phyloP scores from a whole-genome alignment of 1,284 basidiomycete genomes.

The Trichosporon ovoides region DNA sequence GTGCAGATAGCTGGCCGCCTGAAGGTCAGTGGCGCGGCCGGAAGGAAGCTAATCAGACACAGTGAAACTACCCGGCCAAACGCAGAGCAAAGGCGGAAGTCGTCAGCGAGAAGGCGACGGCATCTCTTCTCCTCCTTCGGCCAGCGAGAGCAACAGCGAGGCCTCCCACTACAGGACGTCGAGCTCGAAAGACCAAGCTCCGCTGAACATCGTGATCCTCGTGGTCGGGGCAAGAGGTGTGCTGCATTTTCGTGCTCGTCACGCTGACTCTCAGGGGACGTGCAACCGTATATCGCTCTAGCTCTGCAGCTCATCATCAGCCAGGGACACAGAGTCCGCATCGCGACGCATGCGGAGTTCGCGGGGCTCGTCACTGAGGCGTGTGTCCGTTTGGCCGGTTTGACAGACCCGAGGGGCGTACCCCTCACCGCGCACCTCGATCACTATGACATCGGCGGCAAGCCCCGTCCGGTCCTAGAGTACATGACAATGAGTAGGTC shows the following conservation, averaged over 20 bases:
- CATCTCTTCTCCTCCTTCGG: not conserved
- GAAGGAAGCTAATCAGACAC: not conserved
- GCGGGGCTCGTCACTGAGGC: constrained; percentile 54
- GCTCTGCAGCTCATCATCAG: constrained; percentile 55
- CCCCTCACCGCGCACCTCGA: constrained; percentile 35
- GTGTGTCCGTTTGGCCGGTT: constrained; percentile 54
- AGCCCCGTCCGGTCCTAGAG: constrained; percentile 45
- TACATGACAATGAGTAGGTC: constrained; percentile 49
- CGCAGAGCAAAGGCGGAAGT: not conserved
- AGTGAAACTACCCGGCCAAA: not conserved
- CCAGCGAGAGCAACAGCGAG: not conserved
- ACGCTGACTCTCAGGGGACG: constrained; percentile 54
- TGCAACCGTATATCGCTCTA: constrained; percentile 65
- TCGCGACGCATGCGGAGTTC: constrained; percentile 64
- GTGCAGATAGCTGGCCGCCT: not conserved
- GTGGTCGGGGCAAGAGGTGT: constrained; percentile 60
- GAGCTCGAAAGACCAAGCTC: constrained; percentile 34
- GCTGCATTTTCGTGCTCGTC: constrained; percentile 12
- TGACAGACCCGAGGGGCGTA: constrained; percentile 52
- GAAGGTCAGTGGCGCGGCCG: not conserved
- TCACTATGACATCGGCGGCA: constrained; percentile 43
- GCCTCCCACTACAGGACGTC: not conserved
- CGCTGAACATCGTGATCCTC: constrained; percentile 61
- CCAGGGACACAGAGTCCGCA: constrained; percentile 58
- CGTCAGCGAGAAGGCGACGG: not conserved